A percentile compares a stretch with the other conserved stretches of the same genome.
These are phyloP conservation scores for Selaginella moellendorffii DNA, from an alignment of 75 land plant genomes.

Conservation along the genomic window DNA sequence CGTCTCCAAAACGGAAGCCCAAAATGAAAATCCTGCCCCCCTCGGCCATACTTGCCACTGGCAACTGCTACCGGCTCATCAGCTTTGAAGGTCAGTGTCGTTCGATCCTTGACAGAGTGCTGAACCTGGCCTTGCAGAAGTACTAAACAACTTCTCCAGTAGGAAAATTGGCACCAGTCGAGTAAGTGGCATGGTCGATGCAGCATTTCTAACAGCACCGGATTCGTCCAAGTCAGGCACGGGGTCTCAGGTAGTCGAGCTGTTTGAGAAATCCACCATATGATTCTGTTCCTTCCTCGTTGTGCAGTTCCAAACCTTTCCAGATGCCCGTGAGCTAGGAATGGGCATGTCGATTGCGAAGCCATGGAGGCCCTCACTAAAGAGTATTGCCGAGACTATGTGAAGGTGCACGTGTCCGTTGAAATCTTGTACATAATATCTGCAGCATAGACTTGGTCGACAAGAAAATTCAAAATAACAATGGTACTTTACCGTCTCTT, in stretches of 20 bases:
- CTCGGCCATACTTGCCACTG: slow-evolving; percentile 42
- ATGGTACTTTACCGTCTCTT: too few species aligned
- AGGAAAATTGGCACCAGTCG: neutral
- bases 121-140: neutral
- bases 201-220: neutral
- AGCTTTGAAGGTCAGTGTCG: slow-evolving; percentile 59
- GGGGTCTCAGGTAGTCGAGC: too few species aligned
- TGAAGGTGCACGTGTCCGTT: too few species aligned
- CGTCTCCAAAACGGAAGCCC: slow-evolving; percentile 21
- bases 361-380: slow-evolving; percentile 25
- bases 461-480: too few species aligned
- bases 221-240: slow-evolving; percentile 1
- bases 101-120: neutral
- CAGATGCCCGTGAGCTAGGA: too few species aligned
- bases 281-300: too few species aligned
- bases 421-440: too few species aligned
- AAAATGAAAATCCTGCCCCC: slow-evolving; percentile 65
- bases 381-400: slow-evolving; percentile 25
- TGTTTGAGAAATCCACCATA: too few species aligned
- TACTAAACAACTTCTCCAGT: neutral
- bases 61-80: slow-evolving; percentile 57
- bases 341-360: slow-evolving; percentile 9
- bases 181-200: neutral
- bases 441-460: too few species aligned
- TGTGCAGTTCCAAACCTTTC: too few species aligned